phyloP scores from a whole-genome alignment of 768 basidiomycete genomes.

The Serpula lacrymans region DNA sequence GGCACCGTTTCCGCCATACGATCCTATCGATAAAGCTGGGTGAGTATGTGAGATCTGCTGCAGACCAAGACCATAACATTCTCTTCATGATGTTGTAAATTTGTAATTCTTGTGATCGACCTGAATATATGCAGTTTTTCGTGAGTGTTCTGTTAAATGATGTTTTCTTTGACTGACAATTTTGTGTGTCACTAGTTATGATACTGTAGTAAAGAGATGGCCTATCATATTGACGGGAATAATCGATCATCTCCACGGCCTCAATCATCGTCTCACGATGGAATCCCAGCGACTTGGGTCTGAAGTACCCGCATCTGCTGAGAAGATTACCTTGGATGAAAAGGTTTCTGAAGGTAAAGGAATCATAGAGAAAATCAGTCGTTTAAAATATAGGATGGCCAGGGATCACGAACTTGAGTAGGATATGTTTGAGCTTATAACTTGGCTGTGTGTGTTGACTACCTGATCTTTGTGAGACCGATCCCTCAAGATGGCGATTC shows the following conservation, averaged over 20 bases:
- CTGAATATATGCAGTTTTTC: slow-evolving; percentile 50
- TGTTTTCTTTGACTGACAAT: neutral
- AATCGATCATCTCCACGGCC: slow-evolving; percentile 71
- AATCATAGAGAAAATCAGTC: slow-evolving; percentile 70
- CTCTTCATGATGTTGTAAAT: too few relatives aligned
- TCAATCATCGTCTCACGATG: slow-evolving; percentile 60
- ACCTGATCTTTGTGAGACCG: slow-evolving; percentile 37
- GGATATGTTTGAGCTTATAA: slow-evolving; percentile 14
- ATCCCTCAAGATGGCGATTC: slow-evolving; percentile 76
- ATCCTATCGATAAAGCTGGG: slow-evolving; percentile 69
- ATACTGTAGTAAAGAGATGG: slow-evolving; percentile 78
- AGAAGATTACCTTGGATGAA: slow-evolving; percentile 26
- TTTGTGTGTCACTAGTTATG: slow-evolving; percentile 50
- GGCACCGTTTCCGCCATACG: slow-evolving; percentile 65
- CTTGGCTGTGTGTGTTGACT: neutral
- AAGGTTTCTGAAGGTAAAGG: slow-evolving; percentile 71
- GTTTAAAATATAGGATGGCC: slow-evolving; percentile 87
- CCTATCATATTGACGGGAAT: slow-evolving; percentile 79
- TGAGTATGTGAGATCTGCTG: slow-evolving; percentile 26
- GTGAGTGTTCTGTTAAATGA: slow-evolving; percentile 35
- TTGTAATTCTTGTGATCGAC: slow-evolving; percentile 1
- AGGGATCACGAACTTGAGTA: slow-evolving; percentile 70
- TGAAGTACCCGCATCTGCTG: slow-evolving; percentile 14
- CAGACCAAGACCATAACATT: too few relatives aligned
- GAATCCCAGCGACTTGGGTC: slow-evolving; percentile 22